Conservation (phyloP, 352 stramenopile genomes). For the Phytophthora multivora region DNA sequence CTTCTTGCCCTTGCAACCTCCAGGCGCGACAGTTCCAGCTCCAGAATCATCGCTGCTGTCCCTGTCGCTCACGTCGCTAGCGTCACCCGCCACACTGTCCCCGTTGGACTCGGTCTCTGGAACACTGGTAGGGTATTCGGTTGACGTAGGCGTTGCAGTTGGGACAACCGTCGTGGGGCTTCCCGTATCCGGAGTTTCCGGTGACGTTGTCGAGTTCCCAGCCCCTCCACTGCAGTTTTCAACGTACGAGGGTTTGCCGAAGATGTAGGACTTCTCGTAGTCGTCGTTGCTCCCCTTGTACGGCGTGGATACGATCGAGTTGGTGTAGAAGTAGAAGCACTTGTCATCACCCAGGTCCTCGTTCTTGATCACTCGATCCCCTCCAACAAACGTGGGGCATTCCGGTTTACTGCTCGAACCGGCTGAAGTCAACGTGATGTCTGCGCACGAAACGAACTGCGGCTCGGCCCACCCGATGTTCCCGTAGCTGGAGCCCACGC, state of each 20-base stretch:
- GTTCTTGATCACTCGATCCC: constrained; percentile 57
- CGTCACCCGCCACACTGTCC: constrained; percentile 13
- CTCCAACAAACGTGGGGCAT: constrained; percentile 55
- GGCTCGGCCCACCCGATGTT: constrained; percentile 55
- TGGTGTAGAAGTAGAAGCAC: constrained; percentile 71
- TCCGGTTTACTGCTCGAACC: constrained; percentile 36
- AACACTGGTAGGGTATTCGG: not conserved
- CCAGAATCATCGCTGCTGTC: constrained; percentile 2
- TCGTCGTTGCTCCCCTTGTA: constrained; percentile 57
- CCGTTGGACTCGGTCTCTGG: not conserved
- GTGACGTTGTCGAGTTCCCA: constrained; percentile 16
- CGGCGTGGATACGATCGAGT: constrained; percentile 43
- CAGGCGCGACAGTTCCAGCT: constrained; percentile 8
- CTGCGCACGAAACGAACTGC: constrained; percentile 58
- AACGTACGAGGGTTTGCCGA: constrained; percentile 50
- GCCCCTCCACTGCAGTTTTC: constrained; percentile 42
- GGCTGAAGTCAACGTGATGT: constrained; percentile 52
- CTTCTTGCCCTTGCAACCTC: constrained; percentile 22
- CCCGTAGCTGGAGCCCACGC: constrained; percentile 52
- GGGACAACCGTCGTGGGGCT: not conserved
- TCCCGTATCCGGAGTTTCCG: not conserved
- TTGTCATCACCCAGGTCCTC: constrained; percentile 38
- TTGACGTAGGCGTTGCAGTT: constrained; percentile 5
- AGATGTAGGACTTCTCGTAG: constrained; percentile 53
- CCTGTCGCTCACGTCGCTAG: not conserved